These are phyloP conservation scores for Aspergillus tamarii DNA, from an alignment of 2,329 filamentous ascomycete species.

Conservation along the genomic window DNA sequence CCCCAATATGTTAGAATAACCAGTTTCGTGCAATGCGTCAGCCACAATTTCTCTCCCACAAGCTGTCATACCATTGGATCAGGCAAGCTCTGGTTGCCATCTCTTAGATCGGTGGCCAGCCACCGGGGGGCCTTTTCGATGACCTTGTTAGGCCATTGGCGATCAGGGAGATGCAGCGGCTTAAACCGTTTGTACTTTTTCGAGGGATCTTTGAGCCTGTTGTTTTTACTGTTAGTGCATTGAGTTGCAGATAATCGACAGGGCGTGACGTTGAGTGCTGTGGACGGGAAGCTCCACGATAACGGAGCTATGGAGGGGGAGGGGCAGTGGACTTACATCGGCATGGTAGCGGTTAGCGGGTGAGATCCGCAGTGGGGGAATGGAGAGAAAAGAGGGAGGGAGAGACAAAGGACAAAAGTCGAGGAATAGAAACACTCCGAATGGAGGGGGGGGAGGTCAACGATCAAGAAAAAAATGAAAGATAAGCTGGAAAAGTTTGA, in stretches of 20 bases:
- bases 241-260: neutral
- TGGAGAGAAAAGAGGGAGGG: slow-evolving; percentile 8
- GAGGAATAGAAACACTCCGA: slow-evolving; percentile 1
- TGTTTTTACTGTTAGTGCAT: slow-evolving; percentile 1
- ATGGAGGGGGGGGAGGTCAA: neutral
- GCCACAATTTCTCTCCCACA: neutral
- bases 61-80: slow-evolving; percentile 77
- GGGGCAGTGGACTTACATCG: slow-evolving; percentile 36
- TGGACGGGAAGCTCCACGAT: slow-evolving; percentile 1
- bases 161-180: slow-evolving; percentile 53
- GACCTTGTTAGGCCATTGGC: slow-evolving; percentile 78
- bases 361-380: slow-evolving; percentile 17
- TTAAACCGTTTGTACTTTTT: slow-evolving; percentile 53
- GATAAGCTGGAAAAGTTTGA: slow-evolving; percentile 1
- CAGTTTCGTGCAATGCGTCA: neutral
- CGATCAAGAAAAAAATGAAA: neutral
- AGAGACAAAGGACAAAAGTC: neutral
- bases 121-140: slow-evolving; percentile 86
- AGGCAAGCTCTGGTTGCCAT: slow-evolving; percentile 91
- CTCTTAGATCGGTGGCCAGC: slow-evolving; percentile 85
- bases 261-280: neutral
- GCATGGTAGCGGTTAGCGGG: slow-evolving; percentile 33
- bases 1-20: neutral
- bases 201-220: slow-evolving; percentile 53
- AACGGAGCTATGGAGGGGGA: slow-evolving; percentile 5